Evolutionary conservation across 108 stramenopile genomes (phyloP), one percentile per base, ranked within the genome.

Genomic region (Skeletonema grethae): DNA sequence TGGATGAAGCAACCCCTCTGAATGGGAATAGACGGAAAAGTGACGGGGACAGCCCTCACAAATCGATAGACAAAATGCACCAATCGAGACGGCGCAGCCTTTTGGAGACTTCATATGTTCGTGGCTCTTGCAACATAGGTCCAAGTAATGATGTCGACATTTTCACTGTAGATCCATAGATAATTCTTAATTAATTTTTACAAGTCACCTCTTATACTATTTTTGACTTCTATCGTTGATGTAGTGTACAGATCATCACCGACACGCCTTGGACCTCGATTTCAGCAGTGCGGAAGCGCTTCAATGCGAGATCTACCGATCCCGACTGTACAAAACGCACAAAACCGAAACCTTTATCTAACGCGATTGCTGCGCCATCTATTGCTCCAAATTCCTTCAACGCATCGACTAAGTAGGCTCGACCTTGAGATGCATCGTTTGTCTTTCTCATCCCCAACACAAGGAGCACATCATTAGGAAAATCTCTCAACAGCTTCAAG

Each of bases 201-300:
- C 9, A 53, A 53, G 18, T 53, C 22, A 24, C 36, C 10, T 34
- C 4, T 48, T 28, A 28, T 28, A 28, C 25, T 28, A 3, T 5
- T 53, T 24, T 8, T 53, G 1, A 7, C 16, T 53, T 28, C 25
- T 28, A 28, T 28, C 25, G 25, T 28, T 28, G 25, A 28, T 11
- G 22, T 60, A 24, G 25, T 1, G 1, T 65, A 24, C 24, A 39
- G 4, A 43, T 61, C 50, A 63, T 69, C 1, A 95, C 87, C 9
- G 87, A 86, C 29, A 95, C 94, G 75, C 92, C 90, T 73, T 95
- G 88, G 32, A 95, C 84, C 24, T 89, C 90, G 62, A 95, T 90
- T 50, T 92, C 91, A 13, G 69, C 86, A 25, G 31, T 80, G 25
- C 84, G 81, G 64, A 78, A 89, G 24, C 66, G 76, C 6, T 83